phyloP scores from a whole-genome alignment of 805 yeast species.

The Candida michaelii region DNA sequence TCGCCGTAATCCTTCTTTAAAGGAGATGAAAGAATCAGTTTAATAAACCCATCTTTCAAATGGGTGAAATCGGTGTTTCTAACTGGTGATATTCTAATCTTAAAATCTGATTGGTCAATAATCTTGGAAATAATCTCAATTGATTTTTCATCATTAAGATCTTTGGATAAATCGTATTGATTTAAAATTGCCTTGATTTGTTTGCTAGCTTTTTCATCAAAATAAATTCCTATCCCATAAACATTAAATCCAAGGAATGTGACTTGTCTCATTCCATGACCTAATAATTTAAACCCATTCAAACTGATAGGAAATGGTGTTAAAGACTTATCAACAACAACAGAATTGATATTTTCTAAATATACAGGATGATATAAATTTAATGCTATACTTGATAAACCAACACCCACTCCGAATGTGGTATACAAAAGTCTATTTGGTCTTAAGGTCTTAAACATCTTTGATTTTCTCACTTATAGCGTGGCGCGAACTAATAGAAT shows the following conservation, averaged over 20 bases:
- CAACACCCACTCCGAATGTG: constrained; percentile 1
- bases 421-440: neutral
- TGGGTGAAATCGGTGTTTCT: constrained; percentile 92
- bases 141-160: constrained; percentile 51
- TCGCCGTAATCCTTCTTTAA: constrained; percentile 41
- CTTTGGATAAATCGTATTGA: constrained; percentile 20
- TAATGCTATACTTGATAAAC: constrained; percentile 6
- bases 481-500: constrained; percentile 18
- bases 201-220: constrained; percentile 58
- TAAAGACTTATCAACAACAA: constrained; percentile 47
- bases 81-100: constrained; percentile 79
- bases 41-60: constrained; percentile 82
- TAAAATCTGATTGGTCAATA: constrained; percentile 59
- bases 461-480: constrained; percentile 19
- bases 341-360: constrained; percentile 12
- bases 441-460: constrained; percentile 3
- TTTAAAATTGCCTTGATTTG: constrained; percentile 36
- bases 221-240: constrained; percentile 82
- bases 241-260: constrained; percentile 82
- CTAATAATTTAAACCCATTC: constrained; percentile 56
- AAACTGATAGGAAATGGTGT: constrained; percentile 45
- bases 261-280: constrained; percentile 80
- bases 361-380: constrained; percentile 11
- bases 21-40: constrained; percentile 71
- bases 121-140: constrained; percentile 54